Conservation (phyloP, 163 green algal genomes). For the Scenedesmus sp. region DNA sequence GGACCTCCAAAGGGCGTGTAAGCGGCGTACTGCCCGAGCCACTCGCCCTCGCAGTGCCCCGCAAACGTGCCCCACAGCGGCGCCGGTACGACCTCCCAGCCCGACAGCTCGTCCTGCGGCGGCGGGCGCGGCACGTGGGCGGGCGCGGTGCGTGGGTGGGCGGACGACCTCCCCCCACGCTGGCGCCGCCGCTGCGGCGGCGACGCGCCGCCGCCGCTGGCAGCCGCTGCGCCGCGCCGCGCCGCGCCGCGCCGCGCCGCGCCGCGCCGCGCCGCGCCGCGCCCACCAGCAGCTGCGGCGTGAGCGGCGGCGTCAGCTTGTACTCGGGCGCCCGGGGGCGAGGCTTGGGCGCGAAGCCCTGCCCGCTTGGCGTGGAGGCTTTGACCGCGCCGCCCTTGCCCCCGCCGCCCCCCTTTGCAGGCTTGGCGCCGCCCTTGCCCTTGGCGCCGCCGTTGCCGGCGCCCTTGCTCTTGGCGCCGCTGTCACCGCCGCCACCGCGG, state of each 20-base stretch:
- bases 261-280: too few relatives aligned
- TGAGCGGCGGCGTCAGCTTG: constrained; percentile 30
- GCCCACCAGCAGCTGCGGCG: constrained; percentile 38
- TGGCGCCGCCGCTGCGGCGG: too few relatives aligned
- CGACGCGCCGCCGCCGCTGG: too few relatives aligned
- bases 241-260: too few relatives aligned
- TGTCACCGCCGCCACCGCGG: constrained; percentile 22
- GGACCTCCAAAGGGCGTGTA: constrained; percentile 66
- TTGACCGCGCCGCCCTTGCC: constrained; percentile 11
- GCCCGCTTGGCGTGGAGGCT: background rate
- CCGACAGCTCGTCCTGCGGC: constrained; percentile 31
- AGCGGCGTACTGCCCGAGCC: constrained; percentile 63
- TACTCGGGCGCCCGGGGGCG: background rate
- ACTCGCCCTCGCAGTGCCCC: constrained; percentile 61
- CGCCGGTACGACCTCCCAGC: constrained; percentile 21
- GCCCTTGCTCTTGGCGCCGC: background rate
- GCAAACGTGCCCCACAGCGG: constrained; percentile 61
- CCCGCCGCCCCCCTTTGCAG: background rate
- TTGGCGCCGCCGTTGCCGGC: background rate
- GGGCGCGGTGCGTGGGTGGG: too few relatives aligned
- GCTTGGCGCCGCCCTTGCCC: background rate
- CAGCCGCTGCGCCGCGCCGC: background rate
- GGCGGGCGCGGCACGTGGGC: too few relatives aligned
- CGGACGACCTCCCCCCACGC: too few relatives aligned
- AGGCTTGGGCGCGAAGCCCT: too few relatives aligned